Evolutionary conservation across 2,329 filamentous ascomycete species (phyloP), one percentile per base, ranked within the genome.

Genomic region (Alternaria rosae): DNA sequence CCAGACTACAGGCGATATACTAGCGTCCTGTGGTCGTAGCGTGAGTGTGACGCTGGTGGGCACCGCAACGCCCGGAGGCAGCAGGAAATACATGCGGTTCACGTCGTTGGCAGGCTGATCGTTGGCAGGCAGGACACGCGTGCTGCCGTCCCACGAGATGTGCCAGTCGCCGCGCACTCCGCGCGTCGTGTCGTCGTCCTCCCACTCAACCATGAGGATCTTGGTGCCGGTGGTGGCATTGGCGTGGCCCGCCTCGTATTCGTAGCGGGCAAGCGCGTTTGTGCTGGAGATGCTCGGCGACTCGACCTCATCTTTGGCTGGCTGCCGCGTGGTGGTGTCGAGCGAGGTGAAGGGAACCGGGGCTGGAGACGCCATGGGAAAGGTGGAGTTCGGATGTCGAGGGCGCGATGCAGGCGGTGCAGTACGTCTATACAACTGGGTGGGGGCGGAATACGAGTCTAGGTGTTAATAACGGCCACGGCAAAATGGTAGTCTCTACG

Each of bases 131-230:
- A 95, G 82, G 17, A 92, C 87, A 1, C 89, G 89, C 26, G 85
- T 87, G 78, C 95, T 96, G 45, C 92, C 91, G 43, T 93, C 88
- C 93, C 93, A 97, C 2, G 88, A 90, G 20, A 97, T 89, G 61
- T 91, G 87, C 93, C 93, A 97, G 62, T 85, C 85, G 3, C 85
- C 86, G 1, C 73, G 75, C 15, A 84, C 67, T 11, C 80, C 79
- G 54, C 82, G 79, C 3, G 81, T 84, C 43, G 81, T 78, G 61
- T 85, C 82, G 67, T 86, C 85, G 54, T 90, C 87, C 76, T 92
- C 89, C 93, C 93, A 97, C 78, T 97, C 93, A 41, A 97, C 90
- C 92, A 97, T 95, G 70, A 97, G 83, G 66, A 97, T 90, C 82
- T 97, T 97, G 65, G 92, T 96, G 42, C 93, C 93, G 67, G 94